A percentile compares a stretch with the other conserved stretches of the same genome.
phyloP scores from a whole-genome alignment of 2,329 filamentous ascomycete genomes.

The Trichoderma brevicompactum region DNA sequence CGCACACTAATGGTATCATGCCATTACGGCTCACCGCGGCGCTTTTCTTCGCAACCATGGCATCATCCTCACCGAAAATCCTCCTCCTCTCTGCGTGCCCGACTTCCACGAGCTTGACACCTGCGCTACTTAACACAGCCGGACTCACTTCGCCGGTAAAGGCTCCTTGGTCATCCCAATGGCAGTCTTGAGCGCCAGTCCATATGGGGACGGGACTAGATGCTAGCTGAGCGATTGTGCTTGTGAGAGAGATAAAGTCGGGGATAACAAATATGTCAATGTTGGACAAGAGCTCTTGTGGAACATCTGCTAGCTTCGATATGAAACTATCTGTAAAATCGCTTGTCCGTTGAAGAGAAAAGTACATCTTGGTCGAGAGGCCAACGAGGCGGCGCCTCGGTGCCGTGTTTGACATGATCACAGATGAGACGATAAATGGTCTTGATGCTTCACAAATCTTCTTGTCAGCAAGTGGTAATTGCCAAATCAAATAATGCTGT shows the following conservation, averaged over 20 bases:
- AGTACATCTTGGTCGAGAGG: slow-evolving; percentile 81
- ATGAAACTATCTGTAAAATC: slow-evolving; percentile 58
- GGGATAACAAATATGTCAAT: slow-evolving; percentile 78
- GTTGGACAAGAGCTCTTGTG: slow-evolving; percentile 49
- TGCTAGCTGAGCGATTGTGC: slow-evolving; percentile 54
- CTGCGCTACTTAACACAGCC: slow-evolving; percentile 65
- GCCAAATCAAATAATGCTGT: background rate
- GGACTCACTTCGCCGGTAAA: slow-evolving; percentile 81
- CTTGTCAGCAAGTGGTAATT: background rate
- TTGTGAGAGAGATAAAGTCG: slow-evolving; percentile 71
- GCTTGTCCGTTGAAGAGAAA: slow-evolving; percentile 65
- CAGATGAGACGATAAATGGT: background rate
- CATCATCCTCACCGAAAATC: slow-evolving; percentile 76
- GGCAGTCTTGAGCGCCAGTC: slow-evolving; percentile 76
- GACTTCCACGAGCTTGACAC: slow-evolving; percentile 74
- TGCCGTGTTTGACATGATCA: slow-evolving; percentile 30
- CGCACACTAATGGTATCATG: slow-evolving; percentile 77
- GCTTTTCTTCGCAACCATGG: slow-evolving; percentile 68
- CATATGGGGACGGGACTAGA: slow-evolving; percentile 50
- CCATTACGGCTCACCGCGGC: slow-evolving; percentile 68
- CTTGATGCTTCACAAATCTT: background rate
- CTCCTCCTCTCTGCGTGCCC: slow-evolving; percentile 79
- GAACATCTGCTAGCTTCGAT: slow-evolving; percentile 48
- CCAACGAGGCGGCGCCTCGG: slow-evolving; percentile 65
- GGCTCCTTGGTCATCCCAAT: slow-evolving; percentile 70